Base-by-base conservation (phyloP, 75 land plant genomes). In the Picea glauca region DNA sequence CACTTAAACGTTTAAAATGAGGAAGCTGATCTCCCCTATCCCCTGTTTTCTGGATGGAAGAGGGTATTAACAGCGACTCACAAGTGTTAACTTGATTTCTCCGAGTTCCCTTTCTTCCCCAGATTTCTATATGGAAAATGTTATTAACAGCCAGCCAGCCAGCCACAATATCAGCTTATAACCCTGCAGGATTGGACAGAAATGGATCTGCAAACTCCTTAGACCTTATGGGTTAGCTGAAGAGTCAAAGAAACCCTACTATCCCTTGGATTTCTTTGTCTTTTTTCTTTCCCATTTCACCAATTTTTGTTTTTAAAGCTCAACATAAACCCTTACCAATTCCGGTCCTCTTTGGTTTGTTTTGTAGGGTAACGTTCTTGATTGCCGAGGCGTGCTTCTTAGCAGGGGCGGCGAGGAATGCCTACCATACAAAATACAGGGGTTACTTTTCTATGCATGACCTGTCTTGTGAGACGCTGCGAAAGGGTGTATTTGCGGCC, bases 401-500 rank as follows among this genome's bases (percentile, higher is more conserved):
- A 68, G 98, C 88, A 4, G 96, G 94, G 14, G 90, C 93, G 18
- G 89, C 85, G 82, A 77, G 84, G 58, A 91, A 86, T 74, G 92
- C 91, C 0, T 88, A 93, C 82, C 95, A 91, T 78, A 88, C 93
- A 63, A 88, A 83, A 33, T 93, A 93, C 86, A 79, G 87, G 33
- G 74, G 63, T 15, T 1, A 18, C 3, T 58, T 78, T 3, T 67
- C 11, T 2, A 62, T 57, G 0, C 33, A 21, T 4, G 75, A 81
- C 13, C 80, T 80, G 13, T 84, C 88, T 8, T 95, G 96, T 73
- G 64, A 83, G 79, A 87, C 83, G 1, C 68, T 94, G 82, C 80
- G 93, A 64, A 96, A 88, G 79, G 96, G 93, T 23, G 84, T 94
- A 13, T 94, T 96, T 78, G 93, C 85, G 1, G 97, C 93, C 5